Conservation (phyloP, 495 filamentous ascomycete genomes). For the Penicillium paxilli region DNA sequence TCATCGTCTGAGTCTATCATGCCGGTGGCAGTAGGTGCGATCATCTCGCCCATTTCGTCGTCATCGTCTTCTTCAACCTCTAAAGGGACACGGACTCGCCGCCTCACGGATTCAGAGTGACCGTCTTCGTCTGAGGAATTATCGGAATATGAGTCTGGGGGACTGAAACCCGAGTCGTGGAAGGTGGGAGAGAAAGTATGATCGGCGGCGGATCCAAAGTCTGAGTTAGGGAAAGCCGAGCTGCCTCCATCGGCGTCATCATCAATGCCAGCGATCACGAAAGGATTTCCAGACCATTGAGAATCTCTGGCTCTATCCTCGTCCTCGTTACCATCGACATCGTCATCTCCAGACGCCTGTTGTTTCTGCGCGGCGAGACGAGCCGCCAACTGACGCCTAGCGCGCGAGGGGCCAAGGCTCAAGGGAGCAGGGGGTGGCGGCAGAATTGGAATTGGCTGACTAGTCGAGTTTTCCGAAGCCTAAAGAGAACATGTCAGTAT, state of each 20-base stretch:
- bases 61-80: conserved; percentile 52
- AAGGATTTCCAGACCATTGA: conserved; percentile 43
- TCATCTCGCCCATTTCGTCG: conserved; percentile 53
- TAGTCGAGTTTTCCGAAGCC: conserved; percentile 36
- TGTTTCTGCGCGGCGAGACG: conserved; percentile 79
- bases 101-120: conserved; percentile 30
- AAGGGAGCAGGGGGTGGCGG: conserved; percentile 49
- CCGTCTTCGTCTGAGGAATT: conserved; percentile 42
- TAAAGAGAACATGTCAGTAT: conserved; percentile 19
- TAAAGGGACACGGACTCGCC: conserved; percentile 43
- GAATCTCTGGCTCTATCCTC: conserved; percentile 20
- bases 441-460: conserved; percentile 47
- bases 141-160: conserved; percentile 41
- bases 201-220: conserved; percentile 33
- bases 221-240: conserved; percentile 37
- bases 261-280: conserved; percentile 44
- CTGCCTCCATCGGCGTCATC: conserved; percentile 46
- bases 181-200: conserved; percentile 37
- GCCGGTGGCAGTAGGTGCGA: conserved; percentile 37
- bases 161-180: conserved; percentile 43
- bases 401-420: conserved; percentile 82
- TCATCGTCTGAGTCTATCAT: conserved; percentile 50
- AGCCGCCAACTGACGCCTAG: conserved; percentile 79
- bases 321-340: conserved; percentile 19
- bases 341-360: conserved; percentile 45